Evolutionary conservation across 208 protist genomes (phyloP), one percentile per base, ranked within the genome.

Genomic region (Blechomonas ayalai): DNA sequence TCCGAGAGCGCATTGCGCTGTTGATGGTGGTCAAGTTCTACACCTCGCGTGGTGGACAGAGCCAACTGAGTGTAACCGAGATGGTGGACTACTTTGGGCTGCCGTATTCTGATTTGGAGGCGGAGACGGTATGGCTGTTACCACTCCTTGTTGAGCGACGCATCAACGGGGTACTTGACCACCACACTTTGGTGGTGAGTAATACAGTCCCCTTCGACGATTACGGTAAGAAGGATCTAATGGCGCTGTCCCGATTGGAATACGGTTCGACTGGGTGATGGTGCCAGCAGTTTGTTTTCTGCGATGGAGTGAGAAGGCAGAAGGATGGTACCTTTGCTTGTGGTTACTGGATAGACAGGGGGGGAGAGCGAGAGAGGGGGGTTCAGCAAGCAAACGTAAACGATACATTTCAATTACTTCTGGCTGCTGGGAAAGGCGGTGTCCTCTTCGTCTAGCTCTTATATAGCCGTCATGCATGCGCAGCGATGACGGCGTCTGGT

Each of bases 21-120:
- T 37, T 85, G 40, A 82, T 86, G 59, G 77, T 92, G 27, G 69
- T 92, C 8, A 87, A 82, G 43, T 89, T 67, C 58, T 92, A 85
- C 58, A 12, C 67, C 22, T 32, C 53, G 0, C 54, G 39, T 13
- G 25, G 46, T 2, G 69, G 68, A 16, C 52, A 63, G 42, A 68
- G 56, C 35, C 60, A 54, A 23, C 36, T 92, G 8, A 15, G 25
- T 0, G 64, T 92, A 28, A 12, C 45, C 46, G 76, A 89, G 13
- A 74, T 92, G 72, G 61, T 84, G 20, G 51, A 52, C 8, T 75
- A 75, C 27, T 76, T 71, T 41, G 26, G 54, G 27, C 33, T 91
- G 24, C 68, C 73, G 15, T 76, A 79, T 50, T 57, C 45, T 1
- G 19, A 8, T 19, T 18, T 45, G 26, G 73, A 75, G 38, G 73